Evolutionary conservation across 2,329 filamentous ascomycete species (phyloP), one percentile per base, ranked within the genome.

Genomic region (Claviceps purpurea): DNA sequence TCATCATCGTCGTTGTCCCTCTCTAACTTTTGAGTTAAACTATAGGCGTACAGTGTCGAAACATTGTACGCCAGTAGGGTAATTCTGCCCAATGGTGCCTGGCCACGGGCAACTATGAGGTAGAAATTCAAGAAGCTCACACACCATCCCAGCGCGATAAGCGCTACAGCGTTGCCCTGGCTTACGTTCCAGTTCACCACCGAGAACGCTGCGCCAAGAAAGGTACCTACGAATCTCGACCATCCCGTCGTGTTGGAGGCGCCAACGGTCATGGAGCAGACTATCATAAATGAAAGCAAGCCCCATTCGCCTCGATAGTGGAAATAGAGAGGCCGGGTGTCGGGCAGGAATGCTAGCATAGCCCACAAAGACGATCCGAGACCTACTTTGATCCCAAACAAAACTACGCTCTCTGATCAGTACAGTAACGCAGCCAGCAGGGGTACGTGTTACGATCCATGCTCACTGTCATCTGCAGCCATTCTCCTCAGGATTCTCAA

Each of bases 301-400:
- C 90, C 90, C 90, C 90, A 96, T 71, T 96, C 90, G 37, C 89
- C 89, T 60, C 89, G 77, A 84, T 88, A 95, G 59, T 85, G 84
- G 40, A 79, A 75, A 64, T 95, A 96, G 24, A 84, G 75, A 0
- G 85, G 84, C 52, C 87, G 75, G 1, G 87, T 91, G 11, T 76
- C 70, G 1, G 80, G 76, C 30, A 95, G 73, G 61, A 94, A 96
- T 2, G 89, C 83, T 57, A 90, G 84, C 63, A 90, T 78, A 18
- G 87, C 89, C 70, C 89, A 95, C 0, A 95, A 68, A 5, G 87
- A 79, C 11, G 90, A 90, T 30, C 90, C 90, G 30, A 89, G 75
- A 39, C 89, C 89, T 49, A 95, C 89, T 66, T 96, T 96, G 61
- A 93, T 77, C 2, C 89, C 89, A 61, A 91, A 95, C 51, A 75